Conservation (phyloP, 768 basidiomycete genomes). For the Gymnopilus junonius region DNA sequence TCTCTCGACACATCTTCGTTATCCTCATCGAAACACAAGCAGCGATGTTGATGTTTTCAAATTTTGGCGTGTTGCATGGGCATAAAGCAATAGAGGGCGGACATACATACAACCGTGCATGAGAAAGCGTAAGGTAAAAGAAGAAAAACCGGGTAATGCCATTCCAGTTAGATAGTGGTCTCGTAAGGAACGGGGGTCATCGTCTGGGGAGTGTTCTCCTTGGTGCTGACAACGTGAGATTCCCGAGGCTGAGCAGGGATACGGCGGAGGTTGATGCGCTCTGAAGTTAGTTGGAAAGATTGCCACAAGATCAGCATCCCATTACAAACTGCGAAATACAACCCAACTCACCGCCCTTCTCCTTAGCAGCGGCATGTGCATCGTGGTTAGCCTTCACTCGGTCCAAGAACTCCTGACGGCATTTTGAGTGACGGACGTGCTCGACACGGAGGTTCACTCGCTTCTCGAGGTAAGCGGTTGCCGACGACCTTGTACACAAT, state of each 20-base stretch:
- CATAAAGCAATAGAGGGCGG: constrained; percentile 28
- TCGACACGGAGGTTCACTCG: constrained; percentile 98
- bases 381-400: constrained; percentile 92
- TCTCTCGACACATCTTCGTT: no score
- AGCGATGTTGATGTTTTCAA: constrained; percentile 18
- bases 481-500: constrained; percentile 99
- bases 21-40: not conserved
- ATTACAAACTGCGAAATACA: not conserved
- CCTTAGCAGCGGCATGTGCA: constrained; percentile 84
- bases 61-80: constrained; percentile 28
- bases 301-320: constrained; percentile 3
- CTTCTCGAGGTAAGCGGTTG: constrained; percentile 98
- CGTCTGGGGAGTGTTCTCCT: constrained; percentile 87
- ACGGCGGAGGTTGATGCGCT: constrained; percentile 85
- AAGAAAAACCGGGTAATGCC: constrained; percentile 19
- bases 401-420: constrained; percentile 96
- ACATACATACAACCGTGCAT: constrained; percentile 29
- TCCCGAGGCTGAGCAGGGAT: constrained; percentile 83
- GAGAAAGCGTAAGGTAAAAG: constrained; percentile 21
- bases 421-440: constrained; percentile 96
- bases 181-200: constrained; percentile 94
- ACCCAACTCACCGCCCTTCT: constrained; percentile 79
- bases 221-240: constrained; percentile 71
- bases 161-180: constrained; percentile 83
- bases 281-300: no score